Evolutionary conservation across 2,329 filamentous ascomycete genomes (phyloP).

Genomic region (Blumeriella jaapii): DNA sequence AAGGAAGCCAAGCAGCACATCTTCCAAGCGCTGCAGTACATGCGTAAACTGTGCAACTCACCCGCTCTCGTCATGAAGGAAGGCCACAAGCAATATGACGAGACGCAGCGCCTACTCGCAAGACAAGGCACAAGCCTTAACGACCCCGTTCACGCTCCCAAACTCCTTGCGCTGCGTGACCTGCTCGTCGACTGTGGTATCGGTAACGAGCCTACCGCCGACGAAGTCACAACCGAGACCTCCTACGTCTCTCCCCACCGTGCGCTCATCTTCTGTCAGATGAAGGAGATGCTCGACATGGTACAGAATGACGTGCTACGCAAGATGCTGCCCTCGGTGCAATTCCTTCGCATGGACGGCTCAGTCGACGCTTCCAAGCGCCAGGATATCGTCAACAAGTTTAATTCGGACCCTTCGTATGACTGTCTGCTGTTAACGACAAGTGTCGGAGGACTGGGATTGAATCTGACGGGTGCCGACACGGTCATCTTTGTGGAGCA

Average conservation of each 20-base stretch:
- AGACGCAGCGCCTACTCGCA: conserved; percentile 69
- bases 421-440: conserved; percentile 90
- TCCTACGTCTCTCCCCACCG: conserved; percentile 92
- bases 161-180: conserved; percentile 80
- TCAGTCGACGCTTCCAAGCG: conserved; percentile 85
- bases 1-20: conserved; percentile 97
- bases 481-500: conserved; percentile 99
- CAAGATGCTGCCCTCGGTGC: conserved; percentile 82
- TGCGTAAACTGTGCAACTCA: conserved; percentile 98
- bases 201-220: conserved; percentile 49
- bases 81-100: conserved; percentile 78
- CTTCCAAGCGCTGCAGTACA: conserved; percentile 97
- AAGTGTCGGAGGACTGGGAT: conserved; percentile 82
- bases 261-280: conserved; percentile 94
- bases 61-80: conserved; percentile 94
- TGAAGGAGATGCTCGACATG: conserved; percentile 99
- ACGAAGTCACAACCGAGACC: conserved; percentile 45
- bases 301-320: conserved; percentile 89
- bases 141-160: conserved; percentile 81
- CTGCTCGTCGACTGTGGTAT: conserved; percentile 98
- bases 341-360: conserved; percentile 88
- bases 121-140: conserved; percentile 72
- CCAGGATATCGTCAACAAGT: conserved; percentile 97
- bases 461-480: conserved; percentile 93
- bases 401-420: conserved; percentile 95